Percentiles rank a stretch among this genome's conserved stretches.
Conservation (phyloP, 257 asterid species). For the Orobanche coerulescens region DNA sequence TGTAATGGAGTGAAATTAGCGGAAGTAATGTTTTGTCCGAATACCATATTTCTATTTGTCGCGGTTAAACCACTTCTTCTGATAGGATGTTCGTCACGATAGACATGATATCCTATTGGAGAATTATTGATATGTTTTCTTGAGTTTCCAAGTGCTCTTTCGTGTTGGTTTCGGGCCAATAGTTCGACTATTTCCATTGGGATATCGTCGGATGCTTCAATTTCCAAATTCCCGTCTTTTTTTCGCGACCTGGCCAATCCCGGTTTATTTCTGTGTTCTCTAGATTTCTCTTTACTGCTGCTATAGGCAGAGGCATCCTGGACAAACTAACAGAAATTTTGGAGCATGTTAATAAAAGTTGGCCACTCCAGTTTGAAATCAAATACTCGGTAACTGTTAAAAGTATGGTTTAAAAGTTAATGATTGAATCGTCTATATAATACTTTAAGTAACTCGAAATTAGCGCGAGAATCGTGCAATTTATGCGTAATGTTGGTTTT, state of each 20-base stretch:
- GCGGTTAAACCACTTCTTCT: slow-evolving; percentile 20
- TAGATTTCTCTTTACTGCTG: slow-evolving; percentile 22
- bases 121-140: slow-evolving; percentile 23
- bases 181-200: slow-evolving; percentile 87
- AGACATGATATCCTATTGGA: slow-evolving; percentile 21
- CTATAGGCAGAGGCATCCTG: slow-evolving; percentile 32
- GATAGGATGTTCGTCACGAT: slow-evolving; percentile 25
- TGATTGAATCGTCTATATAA: too few species aligned
- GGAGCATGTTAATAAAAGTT: neutral
- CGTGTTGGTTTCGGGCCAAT: slow-evolving; percentile 61
- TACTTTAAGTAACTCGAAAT: neutral
- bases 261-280: slow-evolving; percentile 25
- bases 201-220: slow-evolving; percentile 47
- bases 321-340: neutral
- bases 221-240: slow-evolving; percentile 24
- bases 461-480: neutral
- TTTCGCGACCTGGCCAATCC: slow-evolving; percentile 25
- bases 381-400: too few species aligned
- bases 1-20: slow-evolving; percentile 21
- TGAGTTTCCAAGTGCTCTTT: slow-evolving; percentile 42
- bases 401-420: too few species aligned
- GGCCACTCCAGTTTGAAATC: neutral
- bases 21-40: slow-evolving; percentile 13
- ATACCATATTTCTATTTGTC: slow-evolving; percentile 22
- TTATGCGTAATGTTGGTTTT: neutral